These are phyloP conservation scores for Blastobotrys ciferrii DNA, from an alignment of 1,139 yeast genomes.

Conservation along the genomic window DNA sequence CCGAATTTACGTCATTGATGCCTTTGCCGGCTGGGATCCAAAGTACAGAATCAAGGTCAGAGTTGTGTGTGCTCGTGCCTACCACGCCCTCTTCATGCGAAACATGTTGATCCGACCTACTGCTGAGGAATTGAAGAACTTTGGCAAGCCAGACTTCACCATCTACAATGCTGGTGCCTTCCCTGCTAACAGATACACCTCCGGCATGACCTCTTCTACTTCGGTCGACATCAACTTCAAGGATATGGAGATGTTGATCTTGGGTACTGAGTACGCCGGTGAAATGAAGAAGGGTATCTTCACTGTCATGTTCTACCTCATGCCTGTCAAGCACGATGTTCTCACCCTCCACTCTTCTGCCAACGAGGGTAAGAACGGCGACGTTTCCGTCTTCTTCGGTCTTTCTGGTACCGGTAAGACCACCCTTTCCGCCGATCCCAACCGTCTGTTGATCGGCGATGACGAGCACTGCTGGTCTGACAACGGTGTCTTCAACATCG, in stretches of 20 bases:
- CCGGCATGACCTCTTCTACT: slow-evolving; percentile 96
- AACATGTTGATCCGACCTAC: slow-evolving; percentile 97
- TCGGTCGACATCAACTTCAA: slow-evolving; percentile 96
- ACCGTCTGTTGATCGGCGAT: slow-evolving; percentile 93
- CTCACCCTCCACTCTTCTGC: slow-evolving; percentile 94
- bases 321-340: slow-evolving; percentile 92
- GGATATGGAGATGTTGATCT: slow-evolving; percentile 97
- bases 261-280: slow-evolving; percentile 98
- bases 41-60: slow-evolving; percentile 95
- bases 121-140: slow-evolving; percentile 78
- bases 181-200: slow-evolving; percentile 96
- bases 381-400: slow-evolving; percentile 93
- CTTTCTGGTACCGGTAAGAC: slow-evolving; percentile 98
- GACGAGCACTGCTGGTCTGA: slow-evolving; percentile 99
- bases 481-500: slow-evolving; percentile 97
- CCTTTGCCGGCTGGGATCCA: slow-evolving; percentile 99
- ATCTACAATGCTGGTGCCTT: slow-evolving; percentile 98
- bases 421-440: slow-evolving; percentile 93
- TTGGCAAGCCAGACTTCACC: slow-evolving; percentile 98
- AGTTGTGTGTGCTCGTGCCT: slow-evolving; percentile 96
- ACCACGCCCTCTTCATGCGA: slow-evolving; percentile 97
- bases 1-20: slow-evolving; percentile 92
- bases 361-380: slow-evolving; percentile 82
- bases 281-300: slow-evolving; percentile 99
- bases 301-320: slow-evolving; percentile 97